Evolutionary conservation across 2,329 filamentous ascomycete species (phyloP).

Genomic region (Hypoxylon sp.): DNA sequence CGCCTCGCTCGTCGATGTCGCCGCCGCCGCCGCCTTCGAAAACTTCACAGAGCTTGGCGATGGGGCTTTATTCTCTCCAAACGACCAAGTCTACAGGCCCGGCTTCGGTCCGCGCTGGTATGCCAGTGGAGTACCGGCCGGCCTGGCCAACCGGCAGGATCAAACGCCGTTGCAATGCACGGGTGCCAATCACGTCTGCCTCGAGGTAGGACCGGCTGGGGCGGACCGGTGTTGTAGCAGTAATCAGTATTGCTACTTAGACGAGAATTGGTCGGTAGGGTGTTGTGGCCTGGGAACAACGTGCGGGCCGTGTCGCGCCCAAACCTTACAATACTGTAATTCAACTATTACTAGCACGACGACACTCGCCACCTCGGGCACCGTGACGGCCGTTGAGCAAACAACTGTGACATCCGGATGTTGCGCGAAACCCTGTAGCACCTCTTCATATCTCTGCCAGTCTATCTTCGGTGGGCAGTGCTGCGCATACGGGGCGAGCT

Average conservation of each 20-base stretch:
- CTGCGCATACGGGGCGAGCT: conserved; percentile 63
- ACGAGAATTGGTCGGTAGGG: conserved; percentile 34
- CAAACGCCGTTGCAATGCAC: conserved; percentile 30
- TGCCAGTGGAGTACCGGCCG: conserved; percentile 36
- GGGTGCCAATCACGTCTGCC: conserved; percentile 44
- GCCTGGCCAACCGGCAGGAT: conserved; percentile 28
- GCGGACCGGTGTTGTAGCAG: conserved; percentile 44
- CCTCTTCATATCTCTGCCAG: conserved; percentile 61
- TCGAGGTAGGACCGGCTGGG: conserved; percentile 39
- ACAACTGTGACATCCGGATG: conserved; percentile 34
- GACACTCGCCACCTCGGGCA: conserved; percentile 17
- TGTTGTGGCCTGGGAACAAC: conserved; percentile 46
- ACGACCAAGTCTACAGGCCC: conserved; percentile 14
- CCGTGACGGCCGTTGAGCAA: neutral
- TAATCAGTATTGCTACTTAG: conserved; percentile 49
- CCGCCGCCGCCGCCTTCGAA: conserved; percentile 7
- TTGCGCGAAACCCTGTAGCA: conserved; percentile 50
- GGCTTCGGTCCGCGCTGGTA: conserved; percentile 48
- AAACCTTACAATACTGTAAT: conserved; percentile 44
- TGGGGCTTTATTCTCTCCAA: conserved; percentile 33
- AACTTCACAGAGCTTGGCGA: conserved; percentile 32
- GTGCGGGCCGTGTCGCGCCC: conserved; percentile 43
- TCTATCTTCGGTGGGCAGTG: conserved; percentile 63
- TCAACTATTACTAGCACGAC: conserved; percentile 30
- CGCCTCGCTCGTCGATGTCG: conserved; percentile 10